Evolutionary conservation across 2,329 filamentous ascomycete species (phyloP).

Genomic region (Paracoccidioides brasiliensis): DNA sequence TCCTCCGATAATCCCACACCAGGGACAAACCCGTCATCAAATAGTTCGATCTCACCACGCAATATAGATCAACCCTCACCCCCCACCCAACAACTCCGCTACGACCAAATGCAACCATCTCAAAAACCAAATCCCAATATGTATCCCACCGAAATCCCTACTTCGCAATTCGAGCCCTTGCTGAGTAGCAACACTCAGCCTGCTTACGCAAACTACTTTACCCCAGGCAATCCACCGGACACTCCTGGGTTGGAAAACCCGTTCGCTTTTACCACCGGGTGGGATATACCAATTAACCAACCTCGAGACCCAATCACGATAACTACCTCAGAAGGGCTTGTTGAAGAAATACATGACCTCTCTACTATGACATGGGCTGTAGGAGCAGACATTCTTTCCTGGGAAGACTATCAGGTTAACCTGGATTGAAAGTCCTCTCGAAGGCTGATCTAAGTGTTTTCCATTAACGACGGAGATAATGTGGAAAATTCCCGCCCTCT

Average conservation of each 20-base stretch:
- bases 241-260: slow-evolving; percentile 13
- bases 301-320: slow-evolving; percentile 3
- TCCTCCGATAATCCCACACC: slow-evolving; percentile 25
- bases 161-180: slow-evolving; percentile 5
- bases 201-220: slow-evolving; percentile 10
- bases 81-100: slow-evolving; percentile 12
- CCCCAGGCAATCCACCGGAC: slow-evolving; percentile 10
- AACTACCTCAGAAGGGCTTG: slow-evolving; percentile 2
- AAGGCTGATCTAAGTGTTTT: not conserved
- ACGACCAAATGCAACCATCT: not conserved
- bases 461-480: too few relatives aligned
- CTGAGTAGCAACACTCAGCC: slow-evolving; percentile 9
- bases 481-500: too few relatives aligned
- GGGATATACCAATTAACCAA: slow-evolving; percentile 17
- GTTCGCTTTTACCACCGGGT: slow-evolving; percentile 18
- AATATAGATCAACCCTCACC: slow-evolving; percentile 19
- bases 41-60: slow-evolving; percentile 22
- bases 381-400: slow-evolving; percentile 17
- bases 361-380: slow-evolving; percentile 26
- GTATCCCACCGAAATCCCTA: not conserved
- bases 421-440: not conserved
- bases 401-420: slow-evolving; percentile 18
- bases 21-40: slow-evolving; percentile 25
- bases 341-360: slow-evolving; percentile 17
- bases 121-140: not conserved